Base-by-base conservation (phyloP, 495 filamentous ascomycete species). In the Xylaria longipes region DNA sequence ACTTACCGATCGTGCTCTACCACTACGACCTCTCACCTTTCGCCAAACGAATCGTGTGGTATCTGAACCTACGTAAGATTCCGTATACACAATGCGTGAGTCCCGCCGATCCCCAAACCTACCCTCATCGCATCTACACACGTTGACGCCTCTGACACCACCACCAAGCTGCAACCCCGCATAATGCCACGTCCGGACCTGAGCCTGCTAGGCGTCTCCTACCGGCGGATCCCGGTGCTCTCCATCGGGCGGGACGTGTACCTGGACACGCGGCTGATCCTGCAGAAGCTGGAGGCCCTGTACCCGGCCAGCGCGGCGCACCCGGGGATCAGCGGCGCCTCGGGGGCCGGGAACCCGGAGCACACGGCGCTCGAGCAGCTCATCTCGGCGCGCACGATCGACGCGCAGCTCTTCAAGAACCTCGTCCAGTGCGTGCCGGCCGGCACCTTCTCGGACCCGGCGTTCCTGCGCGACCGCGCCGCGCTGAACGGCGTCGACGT, bases 191-290 rank as follows among this genome's bases (percentile, higher is more conserved):
- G 89, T 41, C 87, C 87, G 0, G 89, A 91, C 75, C 71, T 92
- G 29, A 73, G 80, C 46, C 76, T 76, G 6, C 79, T 92, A 0
- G 86, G 87, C n/a, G 82, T 91, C 72, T 73, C 77, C 6, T 90
- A 93, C 81, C 86, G 90, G 0, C 89, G 91, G 58, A 91, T 92
- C 64, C 91, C 91, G 3, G 69, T 93, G 62, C 74, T 92, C 60
- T 74, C 87, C 37, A 87, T 89, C 68, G 88, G 87, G 41, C 81
- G 84, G 7, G 72, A 71, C 69, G 69, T 74, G 0, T 74, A 74
- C 61, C 82, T 84, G 71, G 88, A 91, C 78, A 87, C 87, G 5
- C 84, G 84, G 25, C 82, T 91, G 27, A 92, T 92, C 65, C 72
- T 93, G 29, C 72, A 71, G 0, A 87, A 87, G 70, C 86, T 92